Conservation (phyloP, 805 yeast genomes). For the Lachancea cidri region DNA sequence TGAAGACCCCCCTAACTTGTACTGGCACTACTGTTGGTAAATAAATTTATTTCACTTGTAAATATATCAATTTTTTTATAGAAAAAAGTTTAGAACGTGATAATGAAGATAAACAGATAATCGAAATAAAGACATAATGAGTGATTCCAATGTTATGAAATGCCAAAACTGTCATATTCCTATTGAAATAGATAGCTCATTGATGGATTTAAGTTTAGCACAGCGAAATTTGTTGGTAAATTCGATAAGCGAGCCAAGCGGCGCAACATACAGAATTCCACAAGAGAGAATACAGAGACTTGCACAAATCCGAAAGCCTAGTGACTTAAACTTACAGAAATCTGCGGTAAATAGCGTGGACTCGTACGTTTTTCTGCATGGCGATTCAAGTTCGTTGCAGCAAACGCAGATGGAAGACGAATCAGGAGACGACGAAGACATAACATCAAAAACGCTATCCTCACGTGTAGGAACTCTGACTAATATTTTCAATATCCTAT, state of each 20-base stretch:
- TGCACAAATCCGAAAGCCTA: slow-evolving; percentile 15
- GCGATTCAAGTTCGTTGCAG: slow-evolving; percentile 11
- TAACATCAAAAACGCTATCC: slow-evolving; percentile 37
- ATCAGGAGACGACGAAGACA: slow-evolving; percentile 18
- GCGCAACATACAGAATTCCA: slow-evolving; percentile 15
- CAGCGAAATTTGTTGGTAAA: slow-evolving; percentile 41
- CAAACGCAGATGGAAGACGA: slow-evolving; percentile 10
- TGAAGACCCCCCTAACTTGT: slow-evolving; percentile 22
- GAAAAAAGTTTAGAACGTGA: too few relatives aligned
- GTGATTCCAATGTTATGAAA: slow-evolving; percentile 10
- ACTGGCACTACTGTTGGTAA: slow-evolving; percentile 31
- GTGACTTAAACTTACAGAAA: slow-evolving; percentile 29
- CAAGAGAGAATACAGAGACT: slow-evolving; percentile 20
- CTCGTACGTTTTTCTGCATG: slow-evolving; percentile 25
- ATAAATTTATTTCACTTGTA: neutral
- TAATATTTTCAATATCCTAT: slow-evolving; percentile 64
- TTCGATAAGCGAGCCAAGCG: slow-evolving; percentile 8
- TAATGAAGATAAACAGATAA: too few relatives aligned
- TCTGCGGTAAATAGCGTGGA: slow-evolving; percentile 17
- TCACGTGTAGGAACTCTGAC: slow-evolving; percentile 49
- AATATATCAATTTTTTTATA: too few relatives aligned
- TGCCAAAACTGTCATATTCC: slow-evolving; percentile 47
- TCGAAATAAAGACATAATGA: slow-evolving; percentile 3
- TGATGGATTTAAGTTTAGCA: slow-evolving; percentile 39
- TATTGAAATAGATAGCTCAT: slow-evolving; percentile 38